Conservation (phyloP, 1,139 yeast genomes). For the Yamadazyma dendronema region DNA sequence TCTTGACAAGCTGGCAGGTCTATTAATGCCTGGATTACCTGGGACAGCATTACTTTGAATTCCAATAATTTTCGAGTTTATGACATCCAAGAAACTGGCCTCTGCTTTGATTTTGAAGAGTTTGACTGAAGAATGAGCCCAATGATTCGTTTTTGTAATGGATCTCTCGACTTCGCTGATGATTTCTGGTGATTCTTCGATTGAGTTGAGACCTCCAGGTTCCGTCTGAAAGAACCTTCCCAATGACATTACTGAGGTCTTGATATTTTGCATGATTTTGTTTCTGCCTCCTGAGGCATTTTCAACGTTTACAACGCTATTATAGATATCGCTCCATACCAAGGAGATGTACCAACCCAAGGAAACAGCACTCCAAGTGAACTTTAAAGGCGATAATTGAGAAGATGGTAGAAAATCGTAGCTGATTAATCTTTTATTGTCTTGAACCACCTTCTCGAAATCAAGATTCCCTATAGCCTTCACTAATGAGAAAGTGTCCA, state of each 20-base stretch:
- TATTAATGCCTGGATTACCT: conserved; percentile 46
- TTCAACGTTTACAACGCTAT: conserved; percentile 31
- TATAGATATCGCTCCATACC: conserved; percentile 64
- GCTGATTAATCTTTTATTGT: conserved; percentile 24
- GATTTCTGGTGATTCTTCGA: conserved; percentile 18
- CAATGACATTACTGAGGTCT: conserved; percentile 43
- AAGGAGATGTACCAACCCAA: conserved; percentile 77
- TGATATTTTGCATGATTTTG: conserved; percentile 33
- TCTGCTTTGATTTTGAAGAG: conserved; percentile 55
- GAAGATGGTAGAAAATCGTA: conserved; percentile 35
- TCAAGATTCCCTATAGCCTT: conserved; percentile 37
- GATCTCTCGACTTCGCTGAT: conserved; percentile 25
- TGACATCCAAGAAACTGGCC: conserved; percentile 35
- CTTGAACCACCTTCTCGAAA: conserved; percentile 20
- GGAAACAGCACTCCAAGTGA: conserved; percentile 61
- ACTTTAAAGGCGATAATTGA: conserved; percentile 49
- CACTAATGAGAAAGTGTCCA: conserved; percentile 36
- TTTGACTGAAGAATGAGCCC: conserved; percentile 63
- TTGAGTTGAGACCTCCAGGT: conserved; percentile 1
- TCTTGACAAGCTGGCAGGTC: conserved; percentile 48
- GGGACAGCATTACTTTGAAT: conserved; percentile 23
- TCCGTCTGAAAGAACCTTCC: conserved; percentile 42
- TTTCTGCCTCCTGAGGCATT: conserved; percentile 24
- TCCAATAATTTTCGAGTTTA: conserved; percentile 22
- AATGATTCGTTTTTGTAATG: conserved; percentile 42